These are phyloP conservation scores for Sinapis alba DNA, from an alignment of 441 rosid species.

Conservation along the genomic window DNA sequence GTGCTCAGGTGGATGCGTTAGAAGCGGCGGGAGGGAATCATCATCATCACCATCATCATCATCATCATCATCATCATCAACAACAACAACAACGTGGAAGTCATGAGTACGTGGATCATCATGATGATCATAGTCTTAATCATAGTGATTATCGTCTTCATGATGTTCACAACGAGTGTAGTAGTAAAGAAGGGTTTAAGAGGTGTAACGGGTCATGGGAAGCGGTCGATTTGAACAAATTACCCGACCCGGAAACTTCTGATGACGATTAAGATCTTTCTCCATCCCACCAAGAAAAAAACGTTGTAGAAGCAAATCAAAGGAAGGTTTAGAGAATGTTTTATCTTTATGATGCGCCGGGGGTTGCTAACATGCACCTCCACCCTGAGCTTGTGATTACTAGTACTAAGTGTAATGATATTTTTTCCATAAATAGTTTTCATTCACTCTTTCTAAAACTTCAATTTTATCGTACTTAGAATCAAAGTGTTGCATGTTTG, in stretches of 20 bases:
- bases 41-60: constrained; percentile 19
- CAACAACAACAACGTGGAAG: constrained; percentile 28
- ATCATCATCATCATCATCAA: constrained; percentile 4
- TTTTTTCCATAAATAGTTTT: not conserved
- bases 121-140: constrained; percentile 20
- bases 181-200: constrained; percentile 39
- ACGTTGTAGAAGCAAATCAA: not conserved
- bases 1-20: constrained; percentile 77
- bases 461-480: not conserved
- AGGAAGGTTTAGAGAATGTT: constrained; percentile 43
- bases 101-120: constrained; percentile 32
- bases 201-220: constrained; percentile 39
- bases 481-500: constrained; percentile 4
- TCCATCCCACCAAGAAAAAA: not conserved
- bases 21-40: constrained; percentile 48
- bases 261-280: constrained; percentile 42
- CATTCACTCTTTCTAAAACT: not conserved
- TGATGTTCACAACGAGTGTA: constrained; percentile 30
- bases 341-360: constrained; percentile 44
- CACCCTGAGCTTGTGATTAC: constrained; percentile 66
- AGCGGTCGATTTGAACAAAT: constrained; percentile 76
- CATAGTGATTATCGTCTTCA: constrained; percentile 25
- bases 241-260: constrained; percentile 64
- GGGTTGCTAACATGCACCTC: constrained; percentile 75
- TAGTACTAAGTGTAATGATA: constrained; percentile 39